These are phyloP conservation scores for Termitomyces sp. DNA, from an alignment of 1,284 basidiomycete genomes.

Conservation along the genomic window DNA sequence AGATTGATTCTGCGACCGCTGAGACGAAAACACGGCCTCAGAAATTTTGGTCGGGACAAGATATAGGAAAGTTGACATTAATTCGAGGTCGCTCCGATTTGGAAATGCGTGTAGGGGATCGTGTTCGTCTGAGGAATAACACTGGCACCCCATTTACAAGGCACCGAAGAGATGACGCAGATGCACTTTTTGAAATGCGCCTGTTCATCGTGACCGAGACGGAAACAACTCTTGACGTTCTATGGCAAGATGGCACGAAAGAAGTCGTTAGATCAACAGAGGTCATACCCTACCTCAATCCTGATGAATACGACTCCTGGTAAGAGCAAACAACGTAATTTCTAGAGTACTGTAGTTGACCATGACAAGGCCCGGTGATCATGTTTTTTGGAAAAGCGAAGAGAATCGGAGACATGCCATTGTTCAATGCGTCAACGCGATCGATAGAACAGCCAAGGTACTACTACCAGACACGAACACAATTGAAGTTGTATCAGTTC, in stretches of 20 bases:
- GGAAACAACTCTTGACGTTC: slow-evolving; percentile 60
- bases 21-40: slow-evolving; percentile 60
- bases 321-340: slow-evolving; percentile 29
- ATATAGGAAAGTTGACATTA: slow-evolving; percentile 63
- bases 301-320: slow-evolving; percentile 86
- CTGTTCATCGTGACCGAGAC: slow-evolving; percentile 68
- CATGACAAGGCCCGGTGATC: slow-evolving; percentile 77
- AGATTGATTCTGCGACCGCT: slow-evolving; percentile 59
- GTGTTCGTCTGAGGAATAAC: slow-evolving; percentile 49
- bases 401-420: slow-evolving; percentile 64
- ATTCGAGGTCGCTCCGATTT: slow-evolving; percentile 57
- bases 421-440: slow-evolving; percentile 75
- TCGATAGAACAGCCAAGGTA: slow-evolving; percentile 66
- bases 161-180: slow-evolving; percentile 49
- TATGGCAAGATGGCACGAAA: slow-evolving; percentile 84
- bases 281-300: slow-evolving; percentile 78
- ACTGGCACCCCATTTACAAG: slow-evolving; percentile 44
- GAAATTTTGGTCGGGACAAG: slow-evolving; percentile 68
- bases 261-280: slow-evolving; percentile 58
- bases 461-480: slow-evolving; percentile 47
- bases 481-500: slow-evolving; percentile 69
- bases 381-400: slow-evolving; percentile 83
- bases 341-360: slow-evolving; percentile 10
- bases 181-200: slow-evolving; percentile 44
- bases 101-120: slow-evolving; percentile 66